Evolutionary conservation across 768 basidiomycete genomes (phyloP).

Genomic region (Leccinum subgranulosum): DNA sequence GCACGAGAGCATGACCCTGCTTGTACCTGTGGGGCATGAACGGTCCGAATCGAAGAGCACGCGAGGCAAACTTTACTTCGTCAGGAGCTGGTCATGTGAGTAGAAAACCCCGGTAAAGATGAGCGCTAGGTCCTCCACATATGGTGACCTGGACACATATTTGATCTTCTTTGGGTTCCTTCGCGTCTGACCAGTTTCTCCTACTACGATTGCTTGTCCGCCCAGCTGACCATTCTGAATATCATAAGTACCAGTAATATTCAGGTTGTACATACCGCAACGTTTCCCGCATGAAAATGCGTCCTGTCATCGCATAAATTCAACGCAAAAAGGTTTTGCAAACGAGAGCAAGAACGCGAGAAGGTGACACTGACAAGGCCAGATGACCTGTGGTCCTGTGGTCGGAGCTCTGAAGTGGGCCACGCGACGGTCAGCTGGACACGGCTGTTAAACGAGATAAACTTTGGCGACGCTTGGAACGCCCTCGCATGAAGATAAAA

Average conservation of each 20-base stretch:
- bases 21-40: neutral
- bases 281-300: neutral
- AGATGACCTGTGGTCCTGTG: neutral
- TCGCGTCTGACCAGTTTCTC: neutral
- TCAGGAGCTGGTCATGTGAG: neutral
- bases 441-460: neutral
- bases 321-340: neutral
- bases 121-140: neutral
- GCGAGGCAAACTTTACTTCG: neutral
- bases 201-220: neutral
- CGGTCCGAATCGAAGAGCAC: neutral
- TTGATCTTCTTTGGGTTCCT: too few species aligned
- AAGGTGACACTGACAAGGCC: neutral
- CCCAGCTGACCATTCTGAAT: neutral
- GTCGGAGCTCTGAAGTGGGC: neutral
- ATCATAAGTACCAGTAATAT: neutral
- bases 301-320: neutral
- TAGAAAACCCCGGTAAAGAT: neutral
- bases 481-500: neutral
- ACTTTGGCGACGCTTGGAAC: neutral
- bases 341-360: neutral
- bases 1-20: neutral
- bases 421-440: neutral
- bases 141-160: neutral
- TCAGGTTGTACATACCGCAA: neutral